phyloP scores from a whole-genome alignment of 179 eudicot genomes.

The Heliamphora pulchella region DNA sequence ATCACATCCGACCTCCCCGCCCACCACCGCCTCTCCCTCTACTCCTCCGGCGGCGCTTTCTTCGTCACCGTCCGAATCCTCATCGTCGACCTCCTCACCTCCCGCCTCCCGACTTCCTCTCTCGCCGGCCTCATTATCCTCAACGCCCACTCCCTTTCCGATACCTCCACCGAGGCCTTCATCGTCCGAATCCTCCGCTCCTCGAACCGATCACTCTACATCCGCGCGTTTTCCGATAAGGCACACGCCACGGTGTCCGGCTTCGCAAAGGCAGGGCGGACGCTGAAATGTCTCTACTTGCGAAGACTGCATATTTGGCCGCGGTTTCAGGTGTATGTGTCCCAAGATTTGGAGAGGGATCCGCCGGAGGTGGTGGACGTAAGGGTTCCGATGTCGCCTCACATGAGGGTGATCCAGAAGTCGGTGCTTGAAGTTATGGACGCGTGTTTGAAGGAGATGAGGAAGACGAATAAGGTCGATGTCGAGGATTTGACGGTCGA shows the following conservation, averaged over 20 bases:
- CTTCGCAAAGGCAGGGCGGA: conserved; percentile 77
- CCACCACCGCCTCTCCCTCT: conserved; percentile 57
- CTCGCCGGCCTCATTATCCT: conserved; percentile 63
- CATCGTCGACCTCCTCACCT: conserved; percentile 75
- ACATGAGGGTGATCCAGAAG: conserved; percentile 85
- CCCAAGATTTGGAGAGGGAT: conserved; percentile 76
- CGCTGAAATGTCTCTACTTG: conserved; percentile 62
- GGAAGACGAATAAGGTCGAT: conserved; percentile 95
- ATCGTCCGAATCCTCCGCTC: conserved; percentile 69
- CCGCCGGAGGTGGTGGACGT: conserved; percentile 89
- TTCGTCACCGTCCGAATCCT: conserved; percentile 79
- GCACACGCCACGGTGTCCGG: conserved; percentile 85
- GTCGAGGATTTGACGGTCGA: conserved; percentile 97
- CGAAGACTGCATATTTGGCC: conserved; percentile 89
- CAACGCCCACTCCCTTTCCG: conserved; percentile 65
- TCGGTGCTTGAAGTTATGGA: conserved; percentile 96
- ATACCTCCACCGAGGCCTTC: conserved; percentile 80
- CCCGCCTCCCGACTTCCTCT: conserved; percentile 44
- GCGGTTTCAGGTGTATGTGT: conserved; percentile 64
- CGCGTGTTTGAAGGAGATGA: conserved; percentile 96
- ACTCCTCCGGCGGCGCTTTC: conserved; percentile 49
- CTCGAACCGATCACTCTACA: conserved; percentile 39
- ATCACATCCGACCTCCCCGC: conserved; percentile 74
- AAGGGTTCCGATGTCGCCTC: conserved; percentile 69
- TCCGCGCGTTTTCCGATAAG: conserved; percentile 78